Evolutionary conservation across 345 rosid species (phyloP), one percentile per base, ranked within the genome.

Genomic region (Ailanthus altissimus): DNA sequence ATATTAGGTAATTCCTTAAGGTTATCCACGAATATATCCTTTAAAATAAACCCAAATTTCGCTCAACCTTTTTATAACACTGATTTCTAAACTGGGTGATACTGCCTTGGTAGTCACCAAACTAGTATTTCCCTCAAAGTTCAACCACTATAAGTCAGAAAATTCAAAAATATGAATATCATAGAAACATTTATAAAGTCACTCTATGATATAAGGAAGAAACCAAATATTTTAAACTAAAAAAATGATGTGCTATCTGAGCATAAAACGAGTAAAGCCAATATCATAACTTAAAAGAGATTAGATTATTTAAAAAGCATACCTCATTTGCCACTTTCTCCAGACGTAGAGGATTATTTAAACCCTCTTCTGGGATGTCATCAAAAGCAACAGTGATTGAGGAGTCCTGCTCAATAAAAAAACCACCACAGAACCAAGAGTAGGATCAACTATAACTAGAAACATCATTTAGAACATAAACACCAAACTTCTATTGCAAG

Each of bases 311-410:
- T 36, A 16, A 75, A 73, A 14, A 28, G 58, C 46, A n/a, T 67
- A 90, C 99, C 94, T 96, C 99, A 79, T 96, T 96, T 2, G 99
- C 91, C 75, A 96, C 88, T 78, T 96, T 96, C 80, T 96, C 98
- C 62, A 96, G 80, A 43, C 98, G 88, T 26, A 96, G 77, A 38
- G 97, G 86, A 81, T 89, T 85, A 78, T 87, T 89, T 67, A 92
- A 76, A 64, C 99, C 98, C 67, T 96, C 98, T 72, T 96, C 98
- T 9, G 97, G 99, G 23, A 96, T 51, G 80, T 93, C 99, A 77
- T 92, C 97, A 53, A 93, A 96, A 13, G 92, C 98, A 77, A 91
- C 94, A 0, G 91, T 93, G 66, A 93, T 93, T 7, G 99, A 93
- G 58, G 94, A 86, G 78, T 96, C 99, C 89, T 90, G 82, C 64